phyloP scores from a whole-genome alignment of 139 green algal genomes.

The Chlamydomonas applanata region DNA sequence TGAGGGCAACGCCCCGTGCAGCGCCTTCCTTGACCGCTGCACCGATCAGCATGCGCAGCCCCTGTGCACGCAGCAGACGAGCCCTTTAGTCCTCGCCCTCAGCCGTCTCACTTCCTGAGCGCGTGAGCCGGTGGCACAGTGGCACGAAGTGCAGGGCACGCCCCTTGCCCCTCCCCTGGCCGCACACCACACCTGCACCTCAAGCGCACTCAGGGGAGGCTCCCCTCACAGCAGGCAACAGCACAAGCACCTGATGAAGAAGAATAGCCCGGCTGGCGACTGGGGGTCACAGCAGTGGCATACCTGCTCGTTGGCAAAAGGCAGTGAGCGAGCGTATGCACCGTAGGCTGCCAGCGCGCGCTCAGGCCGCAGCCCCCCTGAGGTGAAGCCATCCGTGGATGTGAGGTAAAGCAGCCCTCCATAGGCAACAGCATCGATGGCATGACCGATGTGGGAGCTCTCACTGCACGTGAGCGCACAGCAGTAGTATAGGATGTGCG shows the following conservation, averaged over 20 bases:
- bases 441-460: neutral
- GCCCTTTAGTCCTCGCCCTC: too few relatives aligned
- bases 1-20: slow-evolving; percentile 30
- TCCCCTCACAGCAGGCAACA: too few relatives aligned
- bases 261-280: too few relatives aligned
- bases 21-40: slow-evolving; percentile 44
- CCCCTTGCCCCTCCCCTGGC: too few relatives aligned
- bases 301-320: slow-evolving; percentile 52
- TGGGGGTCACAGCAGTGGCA: too few relatives aligned
- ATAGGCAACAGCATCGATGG: slow-evolving; percentile 16
- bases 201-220: too few relatives aligned
- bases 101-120: too few relatives aligned
- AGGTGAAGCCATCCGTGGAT: slow-evolving; percentile 61
- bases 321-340: slow-evolving; percentile 33
- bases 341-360: slow-evolving; percentile 52
- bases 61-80: slow-evolving; percentile 19
- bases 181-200: too few relatives aligned
- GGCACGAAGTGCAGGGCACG: too few relatives aligned
- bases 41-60: slow-evolving; percentile 58
- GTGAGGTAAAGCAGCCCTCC: slow-evolving; percentile 74
- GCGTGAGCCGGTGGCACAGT: too few relatives aligned
- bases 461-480: slow-evolving; percentile 2
- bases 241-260: too few relatives aligned
- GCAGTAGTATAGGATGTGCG: too few relatives aligned
- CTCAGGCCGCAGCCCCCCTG: slow-evolving; percentile 36